Percentiles rank a stretch among this genome's conserved stretches.
phyloP scores from a whole-genome alignment of 2,329 filamentous ascomycete species.

The Colletotrichum sp. region DNA sequence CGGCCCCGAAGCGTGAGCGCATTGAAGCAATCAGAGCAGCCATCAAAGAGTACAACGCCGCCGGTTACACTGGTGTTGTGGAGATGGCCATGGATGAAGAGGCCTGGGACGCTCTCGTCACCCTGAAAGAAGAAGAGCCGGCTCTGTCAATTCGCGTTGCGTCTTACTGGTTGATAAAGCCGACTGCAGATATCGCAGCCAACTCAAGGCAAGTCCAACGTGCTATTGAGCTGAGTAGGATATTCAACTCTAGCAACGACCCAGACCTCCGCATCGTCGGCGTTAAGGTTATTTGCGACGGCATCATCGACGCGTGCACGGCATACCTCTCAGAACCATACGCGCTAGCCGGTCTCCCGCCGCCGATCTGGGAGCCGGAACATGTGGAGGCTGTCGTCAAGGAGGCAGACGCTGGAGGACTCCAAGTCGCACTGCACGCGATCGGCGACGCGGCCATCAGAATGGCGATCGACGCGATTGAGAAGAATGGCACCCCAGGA shows the following conservation, averaged over 20 bases:
- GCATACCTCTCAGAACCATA: constrained; percentile 66
- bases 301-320: constrained; percentile 69
- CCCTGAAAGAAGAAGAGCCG: background rate
- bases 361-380: constrained; percentile 59
- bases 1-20: constrained; percentile 40
- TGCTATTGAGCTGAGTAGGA: constrained; percentile 38
- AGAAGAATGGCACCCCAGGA: constrained; percentile 41
- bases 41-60: constrained; percentile 40
- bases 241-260: constrained; percentile 37
- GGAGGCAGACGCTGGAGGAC: constrained; percentile 54
- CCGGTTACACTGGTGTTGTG: constrained; percentile 47
- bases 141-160: constrained; percentile 40
- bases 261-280: constrained; percentile 58
- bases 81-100: constrained; percentile 56
- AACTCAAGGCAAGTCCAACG: constrained; percentile 41
- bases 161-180: constrained; percentile 49
- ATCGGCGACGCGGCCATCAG: constrained; percentile 66
- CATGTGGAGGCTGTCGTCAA: constrained; percentile 59
- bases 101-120: constrained; percentile 43
- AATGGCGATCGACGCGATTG: constrained; percentile 63
- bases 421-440: constrained; percentile 69
- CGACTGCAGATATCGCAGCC: constrained; percentile 33
- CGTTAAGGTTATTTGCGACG: constrained; percentile 70
- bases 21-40: constrained; percentile 39
- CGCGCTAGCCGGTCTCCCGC: constrained; percentile 48